Percentiles rank a stretch among this genome's conserved stretches.
phyloP scores from a whole-genome alignment of 768 basidiomycete genomes.

The Sistotremastrum niveocremeum region DNA sequence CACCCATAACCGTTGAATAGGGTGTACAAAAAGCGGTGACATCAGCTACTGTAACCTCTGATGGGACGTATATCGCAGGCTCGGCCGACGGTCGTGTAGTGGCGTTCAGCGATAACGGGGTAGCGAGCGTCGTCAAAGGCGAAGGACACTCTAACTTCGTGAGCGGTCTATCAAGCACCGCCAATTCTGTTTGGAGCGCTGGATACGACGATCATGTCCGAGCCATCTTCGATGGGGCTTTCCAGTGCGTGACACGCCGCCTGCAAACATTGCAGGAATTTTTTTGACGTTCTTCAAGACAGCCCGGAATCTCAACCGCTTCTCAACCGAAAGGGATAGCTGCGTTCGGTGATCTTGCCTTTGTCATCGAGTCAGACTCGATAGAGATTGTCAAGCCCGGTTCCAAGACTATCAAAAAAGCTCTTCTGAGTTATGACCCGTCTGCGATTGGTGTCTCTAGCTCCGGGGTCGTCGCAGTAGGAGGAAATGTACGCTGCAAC shows the following conservation, averaged over 20 bases:
- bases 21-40: constrained; percentile 77
- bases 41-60: constrained; percentile 29
- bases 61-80: constrained; percentile 66
- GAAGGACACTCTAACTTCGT: constrained; percentile 60
- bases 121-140: constrained; percentile 39
- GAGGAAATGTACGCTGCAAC: constrained; percentile 50
- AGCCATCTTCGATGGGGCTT: constrained; percentile 29
- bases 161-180: constrained; percentile 38
- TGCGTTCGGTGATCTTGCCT: constrained; percentile 46
- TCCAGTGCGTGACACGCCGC: too few relatives aligned
- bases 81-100: constrained; percentile 67
- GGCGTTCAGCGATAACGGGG: constrained; percentile 41
- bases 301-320: constrained; percentile 4
- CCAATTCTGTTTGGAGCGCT: constrained; percentile 45
- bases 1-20: constrained; percentile 21
- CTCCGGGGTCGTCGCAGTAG: constrained; percentile 42
- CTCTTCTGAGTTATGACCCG: too few relatives aligned
- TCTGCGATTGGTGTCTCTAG: too few relatives aligned
- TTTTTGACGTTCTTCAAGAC: background rate
- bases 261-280: background rate
- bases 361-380: constrained; percentile 40
- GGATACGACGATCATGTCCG: constrained; percentile 74
- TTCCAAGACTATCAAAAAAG: too few relatives aligned
- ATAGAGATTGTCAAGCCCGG: too few relatives aligned
- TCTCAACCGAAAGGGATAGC: constrained; percentile 63